Percentiles rank a stretch among this genome's conserved stretches.
These are phyloP conservation scores for Aspergillus texensis DNA, from an alignment of 2,329 filamentous ascomycete species.

Conservation along the genomic window DNA sequence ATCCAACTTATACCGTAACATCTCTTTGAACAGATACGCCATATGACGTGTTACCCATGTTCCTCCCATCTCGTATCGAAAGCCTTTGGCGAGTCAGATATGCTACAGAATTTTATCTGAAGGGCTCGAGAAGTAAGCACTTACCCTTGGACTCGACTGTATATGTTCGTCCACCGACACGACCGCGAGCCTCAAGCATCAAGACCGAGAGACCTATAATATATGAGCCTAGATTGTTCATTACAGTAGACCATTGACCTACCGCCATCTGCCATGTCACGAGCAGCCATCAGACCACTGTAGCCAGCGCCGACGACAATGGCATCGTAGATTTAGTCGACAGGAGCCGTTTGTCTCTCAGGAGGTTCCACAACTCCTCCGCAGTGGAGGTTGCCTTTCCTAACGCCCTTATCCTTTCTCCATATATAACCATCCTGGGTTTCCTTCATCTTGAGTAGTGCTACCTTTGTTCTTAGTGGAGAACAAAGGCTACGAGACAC, in stretches of 20 bases:
- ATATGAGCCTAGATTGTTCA: background rate
- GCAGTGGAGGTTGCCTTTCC: slow-evolving; percentile 2
- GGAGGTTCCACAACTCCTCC: slow-evolving; percentile 8
- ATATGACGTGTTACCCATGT: slow-evolving; percentile 14
- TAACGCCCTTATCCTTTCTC: background rate
- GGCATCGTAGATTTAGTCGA: slow-evolving; percentile 19
- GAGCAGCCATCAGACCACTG: slow-evolving; percentile 33
- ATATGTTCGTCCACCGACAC: slow-evolving; percentile 47
- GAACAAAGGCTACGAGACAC: background rate
- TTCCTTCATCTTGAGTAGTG: background rate
- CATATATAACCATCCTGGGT: slow-evolving; percentile 9
- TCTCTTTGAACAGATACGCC: slow-evolving; percentile 10
- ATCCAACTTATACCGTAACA: slow-evolving; percentile 10
- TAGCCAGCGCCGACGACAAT: slow-evolving; percentile 38
- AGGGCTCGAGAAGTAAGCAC: too few relatives aligned
- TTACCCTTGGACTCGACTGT: slow-evolving; percentile 10
- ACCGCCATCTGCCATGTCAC: slow-evolving; percentile 27
- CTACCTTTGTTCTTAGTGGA: background rate
- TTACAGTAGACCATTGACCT: background rate
- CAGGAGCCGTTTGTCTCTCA: slow-evolving; percentile 2
- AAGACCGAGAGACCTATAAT: slow-evolving; percentile 23
- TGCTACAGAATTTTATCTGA: too few relatives aligned
- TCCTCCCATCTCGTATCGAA: slow-evolving; percentile 10
- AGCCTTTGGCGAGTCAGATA: background rate
- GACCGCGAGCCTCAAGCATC: slow-evolving; percentile 51